A percentile compares a stretch with the other conserved stretches of the same genome.
Evolutionary conservation across 495 filamentous ascomycete species (phyloP).

Genomic region (Copromyces sp.): DNA sequence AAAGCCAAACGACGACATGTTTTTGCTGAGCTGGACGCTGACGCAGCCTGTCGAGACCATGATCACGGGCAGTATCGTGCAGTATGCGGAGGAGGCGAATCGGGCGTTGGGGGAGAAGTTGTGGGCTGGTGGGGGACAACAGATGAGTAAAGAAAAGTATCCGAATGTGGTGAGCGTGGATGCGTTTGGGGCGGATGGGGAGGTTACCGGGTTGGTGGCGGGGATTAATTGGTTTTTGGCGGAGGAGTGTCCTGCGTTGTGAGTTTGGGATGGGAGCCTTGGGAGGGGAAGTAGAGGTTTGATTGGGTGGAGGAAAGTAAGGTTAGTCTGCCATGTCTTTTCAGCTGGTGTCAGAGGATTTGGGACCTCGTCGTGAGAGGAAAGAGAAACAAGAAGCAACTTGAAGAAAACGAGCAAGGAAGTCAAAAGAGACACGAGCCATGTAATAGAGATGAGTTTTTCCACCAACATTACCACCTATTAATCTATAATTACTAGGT

Average conservation of each 20-base stretch:
- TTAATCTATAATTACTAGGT: neutral
- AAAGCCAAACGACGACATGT: neutral
- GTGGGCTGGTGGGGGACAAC: neutral
- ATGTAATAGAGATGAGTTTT: neutral
- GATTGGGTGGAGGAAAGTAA: too few species aligned
- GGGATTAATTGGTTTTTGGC: neutral
- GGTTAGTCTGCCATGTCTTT: too few species aligned
- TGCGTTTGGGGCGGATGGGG: neutral
- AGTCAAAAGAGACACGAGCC: neutral
- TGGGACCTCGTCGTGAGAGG: too few species aligned
- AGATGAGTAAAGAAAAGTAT: neutral
- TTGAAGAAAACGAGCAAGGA: neutral
- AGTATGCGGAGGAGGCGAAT: neutral
- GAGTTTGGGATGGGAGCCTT: too few species aligned
- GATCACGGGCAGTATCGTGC: neutral
- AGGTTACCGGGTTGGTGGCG: neutral
- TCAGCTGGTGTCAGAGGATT: too few species aligned
- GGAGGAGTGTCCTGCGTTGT: neutral
- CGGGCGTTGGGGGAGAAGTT: neutral
- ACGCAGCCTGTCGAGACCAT: neutral
- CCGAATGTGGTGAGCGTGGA: conserved; percentile 1
- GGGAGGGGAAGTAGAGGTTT: too few species aligned
- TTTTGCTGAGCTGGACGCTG: neutral
- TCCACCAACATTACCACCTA: neutral
- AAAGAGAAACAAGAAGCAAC: neutral